phyloP scores from a whole-genome alignment of 352 stramenopile genomes.

The Phytophthora parvispora region DNA sequence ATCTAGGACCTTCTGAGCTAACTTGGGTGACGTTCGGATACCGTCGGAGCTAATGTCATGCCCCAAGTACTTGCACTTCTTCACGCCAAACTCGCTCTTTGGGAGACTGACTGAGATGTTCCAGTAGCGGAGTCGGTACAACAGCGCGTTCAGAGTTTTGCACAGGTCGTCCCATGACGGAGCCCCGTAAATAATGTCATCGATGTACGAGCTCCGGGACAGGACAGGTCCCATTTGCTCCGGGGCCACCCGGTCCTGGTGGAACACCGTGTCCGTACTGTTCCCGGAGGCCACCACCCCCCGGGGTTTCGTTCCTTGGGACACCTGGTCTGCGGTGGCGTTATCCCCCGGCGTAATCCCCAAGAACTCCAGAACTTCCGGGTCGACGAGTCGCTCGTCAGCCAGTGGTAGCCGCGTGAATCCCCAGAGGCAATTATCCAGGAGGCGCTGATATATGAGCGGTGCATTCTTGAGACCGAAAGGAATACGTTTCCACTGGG shows the following conservation, averaged over 20 bases:
- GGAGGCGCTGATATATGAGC: background rate
- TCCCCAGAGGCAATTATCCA: conserved; percentile 17
- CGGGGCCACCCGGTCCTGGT: conserved; percentile 5
- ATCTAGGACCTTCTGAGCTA: conserved; percentile 1
- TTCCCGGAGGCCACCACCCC: background rate
- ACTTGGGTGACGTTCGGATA: conserved; percentile 9
- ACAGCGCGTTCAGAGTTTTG: conserved; percentile 1
- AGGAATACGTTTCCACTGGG: conserved; percentile 18
- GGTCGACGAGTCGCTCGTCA: background rate
- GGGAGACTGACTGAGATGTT: conserved; percentile 28
- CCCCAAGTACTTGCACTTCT: conserved; percentile 13
- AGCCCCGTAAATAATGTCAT: conserved; percentile 30
- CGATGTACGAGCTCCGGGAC: conserved; percentile 23
- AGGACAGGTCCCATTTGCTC: conserved; percentile 22
- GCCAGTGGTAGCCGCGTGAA: background rate
- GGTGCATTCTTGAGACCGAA: conserved; percentile 1
- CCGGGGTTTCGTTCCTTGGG: background rate
- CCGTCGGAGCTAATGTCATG: conserved; percentile 16
- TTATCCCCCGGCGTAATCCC: background rate
- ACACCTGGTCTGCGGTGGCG: background rate
- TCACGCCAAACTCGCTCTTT: conserved; percentile 28
- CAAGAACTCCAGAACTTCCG: background rate
- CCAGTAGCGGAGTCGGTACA: conserved; percentile 25
- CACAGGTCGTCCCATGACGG: conserved; percentile 15
- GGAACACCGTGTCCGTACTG: conserved; percentile 13